A percentile compares a stretch with the other conserved stretches of the same genome.
Evolutionary conservation across 768 basidiomycete species (phyloP).

Genomic region (Mycena indigotica): DNA sequence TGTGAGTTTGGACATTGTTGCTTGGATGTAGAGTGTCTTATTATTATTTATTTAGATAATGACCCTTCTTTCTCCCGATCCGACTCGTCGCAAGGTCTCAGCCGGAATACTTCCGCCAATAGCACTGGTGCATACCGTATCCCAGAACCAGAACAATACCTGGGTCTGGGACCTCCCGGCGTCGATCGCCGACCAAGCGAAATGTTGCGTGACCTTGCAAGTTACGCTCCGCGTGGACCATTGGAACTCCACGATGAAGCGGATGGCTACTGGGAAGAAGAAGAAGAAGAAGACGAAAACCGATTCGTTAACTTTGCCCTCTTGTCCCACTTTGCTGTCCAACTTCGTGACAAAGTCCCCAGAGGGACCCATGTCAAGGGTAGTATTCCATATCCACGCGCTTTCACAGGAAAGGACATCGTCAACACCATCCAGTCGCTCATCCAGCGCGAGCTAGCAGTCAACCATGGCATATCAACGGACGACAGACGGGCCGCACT

Average conservation of each 20-base stretch:
- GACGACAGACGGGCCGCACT: constrained; percentile 83
- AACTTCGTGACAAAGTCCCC: constrained; percentile 78
- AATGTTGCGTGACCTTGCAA: constrained; percentile 24
- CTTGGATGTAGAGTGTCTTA: neutral
- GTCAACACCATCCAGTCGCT: constrained; percentile 88
- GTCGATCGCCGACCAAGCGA: constrained; percentile 22
- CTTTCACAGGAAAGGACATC: constrained; percentile 94
- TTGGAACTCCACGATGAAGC: constrained; percentile 1
- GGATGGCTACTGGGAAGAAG: constrained; percentile 53
- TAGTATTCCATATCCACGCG: constrained; percentile 84
- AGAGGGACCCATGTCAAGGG: constrained; percentile 88
- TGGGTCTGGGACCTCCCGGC: constrained; percentile 10
- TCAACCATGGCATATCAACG: constrained; percentile 71
- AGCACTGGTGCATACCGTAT: constrained; percentile 14
- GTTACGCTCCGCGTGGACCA: constrained; percentile 13
- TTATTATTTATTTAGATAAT: constrained; percentile 8
- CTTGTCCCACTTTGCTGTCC: neutral
- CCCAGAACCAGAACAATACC: constrained; percentile 18
- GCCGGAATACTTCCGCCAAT: constrained; percentile 23
- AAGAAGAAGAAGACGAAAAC: constrained; percentile 48
- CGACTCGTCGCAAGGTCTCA: constrained; percentile 16
- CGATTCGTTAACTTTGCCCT: neutral
- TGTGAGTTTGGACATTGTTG: constrained; percentile 4
- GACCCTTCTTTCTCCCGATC: constrained; percentile 17
- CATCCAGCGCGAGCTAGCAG: constrained; percentile 81